phyloP scores from a whole-genome alignment of 768 basidiomycete species.

The Galerina sulciceps region DNA sequence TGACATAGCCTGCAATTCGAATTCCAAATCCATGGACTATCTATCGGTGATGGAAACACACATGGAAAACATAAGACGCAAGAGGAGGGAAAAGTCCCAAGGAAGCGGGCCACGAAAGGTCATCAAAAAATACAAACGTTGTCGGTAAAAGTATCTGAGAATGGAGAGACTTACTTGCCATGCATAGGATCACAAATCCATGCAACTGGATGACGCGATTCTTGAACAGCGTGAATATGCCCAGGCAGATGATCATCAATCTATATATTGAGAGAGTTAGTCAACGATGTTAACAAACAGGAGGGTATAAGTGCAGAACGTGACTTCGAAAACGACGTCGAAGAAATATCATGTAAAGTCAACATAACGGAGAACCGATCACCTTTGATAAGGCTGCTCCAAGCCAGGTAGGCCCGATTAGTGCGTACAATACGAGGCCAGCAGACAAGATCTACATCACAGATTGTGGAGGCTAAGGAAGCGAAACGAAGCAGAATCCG shows the following conservation, averaged over 20 bases:
- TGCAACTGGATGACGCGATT: slow-evolving; percentile 82
- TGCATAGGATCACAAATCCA: slow-evolving; percentile 99
- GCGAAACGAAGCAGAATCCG: no score
- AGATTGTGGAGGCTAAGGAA: no score
- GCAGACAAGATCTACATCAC: no score
- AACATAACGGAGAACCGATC: no score
- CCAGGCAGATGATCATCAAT: slow-evolving; percentile 52
- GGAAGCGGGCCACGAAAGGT: neutral
- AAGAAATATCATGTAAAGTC: no score
- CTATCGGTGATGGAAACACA: neutral
- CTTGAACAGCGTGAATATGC: slow-evolving; percentile 83
- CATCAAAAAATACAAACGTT: neutral
- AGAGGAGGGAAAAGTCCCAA: neutral
- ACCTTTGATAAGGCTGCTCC: no score
- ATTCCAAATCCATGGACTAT: neutral
- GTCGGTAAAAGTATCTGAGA: neutral
- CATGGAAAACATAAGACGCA: neutral
- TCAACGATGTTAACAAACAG: neutral
- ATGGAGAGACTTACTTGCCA: slow-evolving; percentile 76
- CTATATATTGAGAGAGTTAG: neutral
- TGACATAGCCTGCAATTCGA: no score
- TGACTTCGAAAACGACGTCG: neutral
- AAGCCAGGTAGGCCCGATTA: no score
- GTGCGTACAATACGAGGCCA: no score
- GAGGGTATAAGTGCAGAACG: neutral